These are phyloP conservation scores for Lolium perenne DNA, from an alignment of 176 grass and related monocot species.

Conservation along the genomic window DNA sequence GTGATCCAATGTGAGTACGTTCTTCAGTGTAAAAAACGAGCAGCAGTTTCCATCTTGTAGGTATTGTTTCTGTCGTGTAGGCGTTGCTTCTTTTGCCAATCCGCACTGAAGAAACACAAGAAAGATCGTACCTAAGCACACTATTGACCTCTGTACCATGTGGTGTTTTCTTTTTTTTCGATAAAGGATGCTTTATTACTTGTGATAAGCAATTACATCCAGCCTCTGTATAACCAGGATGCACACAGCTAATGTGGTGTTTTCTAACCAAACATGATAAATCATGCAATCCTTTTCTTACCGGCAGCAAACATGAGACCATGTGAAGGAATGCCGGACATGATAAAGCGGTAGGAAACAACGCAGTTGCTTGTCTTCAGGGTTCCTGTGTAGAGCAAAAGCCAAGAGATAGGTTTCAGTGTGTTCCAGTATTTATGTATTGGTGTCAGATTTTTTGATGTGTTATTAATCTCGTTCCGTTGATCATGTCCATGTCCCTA, in stretches of 20 bases:
- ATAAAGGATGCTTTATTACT: too few species aligned
- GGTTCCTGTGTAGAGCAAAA: conserved; percentile 41
- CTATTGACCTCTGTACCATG: neutral
- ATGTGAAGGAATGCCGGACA: neutral
- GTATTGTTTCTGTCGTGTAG: neutral
- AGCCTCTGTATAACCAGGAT: too few species aligned
- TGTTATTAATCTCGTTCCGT: neutral
- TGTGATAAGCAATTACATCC: too few species aligned
- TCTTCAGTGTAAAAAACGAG: conserved; percentile 26
- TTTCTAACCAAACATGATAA: neutral
- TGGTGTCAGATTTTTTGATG: conserved; percentile 32
- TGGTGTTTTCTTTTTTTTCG: conserved; percentile 10
- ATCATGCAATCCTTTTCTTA: neutral
- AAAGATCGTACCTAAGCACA: neutral
- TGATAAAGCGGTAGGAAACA: neutral
- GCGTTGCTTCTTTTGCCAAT: neutral
- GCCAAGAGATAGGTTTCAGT: neutral
- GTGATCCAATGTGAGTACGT: neutral
- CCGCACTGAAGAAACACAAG: neutral
- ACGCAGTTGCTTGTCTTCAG: neutral
- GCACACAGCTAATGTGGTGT: too few species aligned
- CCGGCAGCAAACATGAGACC: neutral
- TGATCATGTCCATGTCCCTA: neutral
- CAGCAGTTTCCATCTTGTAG: neutral
- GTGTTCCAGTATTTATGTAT: conserved; percentile 37